phyloP scores from a whole-genome alignment of 306 rosid genomes.

The Cercis canadensis region DNA sequence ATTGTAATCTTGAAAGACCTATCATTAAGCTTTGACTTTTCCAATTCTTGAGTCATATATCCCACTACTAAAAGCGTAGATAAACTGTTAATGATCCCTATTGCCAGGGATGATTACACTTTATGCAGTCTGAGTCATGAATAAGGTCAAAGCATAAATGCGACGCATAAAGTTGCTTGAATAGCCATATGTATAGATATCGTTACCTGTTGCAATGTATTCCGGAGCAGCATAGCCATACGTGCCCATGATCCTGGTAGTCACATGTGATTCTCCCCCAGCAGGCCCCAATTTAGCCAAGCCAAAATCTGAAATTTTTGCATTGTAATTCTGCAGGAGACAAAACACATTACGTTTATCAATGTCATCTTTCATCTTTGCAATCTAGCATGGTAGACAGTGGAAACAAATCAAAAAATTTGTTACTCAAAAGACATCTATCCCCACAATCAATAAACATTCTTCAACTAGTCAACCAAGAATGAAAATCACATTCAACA shows the following conservation, averaged over 20 bases:
- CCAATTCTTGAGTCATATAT: too few relatives aligned
- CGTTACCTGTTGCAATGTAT: conserved; percentile 80
- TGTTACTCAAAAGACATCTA: too few relatives aligned
- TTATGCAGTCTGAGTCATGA: conserved; percentile 15
- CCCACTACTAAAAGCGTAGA: too few relatives aligned
- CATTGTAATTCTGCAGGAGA: conserved; percentile 63
- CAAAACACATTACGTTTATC: conserved; percentile 19
- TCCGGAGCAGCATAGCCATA: conserved; percentile 92
- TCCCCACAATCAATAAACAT: too few relatives aligned
- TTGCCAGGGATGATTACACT: too few relatives aligned
- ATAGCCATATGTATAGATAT: conserved; percentile 6
- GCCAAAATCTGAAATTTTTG: conserved; percentile 89
- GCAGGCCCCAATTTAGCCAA: conserved; percentile 87
- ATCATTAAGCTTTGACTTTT: too few relatives aligned
- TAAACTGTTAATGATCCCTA: too few relatives aligned
- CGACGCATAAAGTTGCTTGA: neutral
- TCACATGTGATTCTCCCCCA: conserved; percentile 76
- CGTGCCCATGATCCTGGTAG: conserved; percentile 87
- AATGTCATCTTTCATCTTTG: neutral
- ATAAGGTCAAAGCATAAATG: conserved; percentile 11
- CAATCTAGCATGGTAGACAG: too few relatives aligned
- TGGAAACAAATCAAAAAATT: too few relatives aligned
- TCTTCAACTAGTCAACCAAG: too few relatives aligned
- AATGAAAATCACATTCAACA: too few relatives aligned
- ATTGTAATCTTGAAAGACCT: too few relatives aligned